Evolutionary conservation across 2,329 filamentous ascomycete species (phyloP).

Genomic region (Arthrobotrys megalospora): DNA sequence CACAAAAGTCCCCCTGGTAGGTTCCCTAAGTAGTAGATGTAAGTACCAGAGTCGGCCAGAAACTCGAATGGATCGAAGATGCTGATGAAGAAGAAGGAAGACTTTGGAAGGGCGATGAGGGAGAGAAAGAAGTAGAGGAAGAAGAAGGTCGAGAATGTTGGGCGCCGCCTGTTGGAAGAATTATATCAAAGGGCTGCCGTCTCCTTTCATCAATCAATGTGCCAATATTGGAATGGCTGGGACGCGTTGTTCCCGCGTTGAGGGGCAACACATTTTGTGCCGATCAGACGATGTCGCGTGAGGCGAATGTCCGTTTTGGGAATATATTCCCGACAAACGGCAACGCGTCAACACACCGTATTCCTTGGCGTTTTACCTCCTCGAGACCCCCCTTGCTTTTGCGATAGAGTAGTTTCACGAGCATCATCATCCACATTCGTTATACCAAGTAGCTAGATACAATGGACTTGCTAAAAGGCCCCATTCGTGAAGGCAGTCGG

Average conservation of each 20-base stretch:
- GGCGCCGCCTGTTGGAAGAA: constrained; percentile 5
- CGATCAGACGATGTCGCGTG: constrained; percentile 14
- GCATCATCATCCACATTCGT: background rate
- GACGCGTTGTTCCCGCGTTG: constrained; percentile 51
- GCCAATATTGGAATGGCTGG: constrained; percentile 60
- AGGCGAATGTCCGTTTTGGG: background rate
- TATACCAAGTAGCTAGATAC: constrained; percentile 6
- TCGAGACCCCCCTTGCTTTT: background rate
- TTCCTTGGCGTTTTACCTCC: background rate
- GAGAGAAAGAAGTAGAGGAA: constrained; percentile 26
- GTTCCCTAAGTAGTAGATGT: background rate
- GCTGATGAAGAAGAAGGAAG: background rate
- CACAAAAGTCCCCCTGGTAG: background rate
- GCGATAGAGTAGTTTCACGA: too few species aligned
- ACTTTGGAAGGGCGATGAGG: background rate
- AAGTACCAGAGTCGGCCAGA: background rate
- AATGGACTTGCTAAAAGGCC: constrained; percentile 60
- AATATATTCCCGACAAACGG: constrained; percentile 7
- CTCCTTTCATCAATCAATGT: constrained; percentile 32
- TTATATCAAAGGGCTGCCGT: constrained; percentile 16
- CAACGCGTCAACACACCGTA: constrained; percentile 5
- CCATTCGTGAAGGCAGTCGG: constrained; percentile 60
- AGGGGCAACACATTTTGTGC: constrained; percentile 34
- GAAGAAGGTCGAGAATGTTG: constrained; percentile 10
- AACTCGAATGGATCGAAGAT: constrained; percentile 8